Conservation (phyloP, 108 stramenopile species). For the Cyclotella cryptica region DNA sequence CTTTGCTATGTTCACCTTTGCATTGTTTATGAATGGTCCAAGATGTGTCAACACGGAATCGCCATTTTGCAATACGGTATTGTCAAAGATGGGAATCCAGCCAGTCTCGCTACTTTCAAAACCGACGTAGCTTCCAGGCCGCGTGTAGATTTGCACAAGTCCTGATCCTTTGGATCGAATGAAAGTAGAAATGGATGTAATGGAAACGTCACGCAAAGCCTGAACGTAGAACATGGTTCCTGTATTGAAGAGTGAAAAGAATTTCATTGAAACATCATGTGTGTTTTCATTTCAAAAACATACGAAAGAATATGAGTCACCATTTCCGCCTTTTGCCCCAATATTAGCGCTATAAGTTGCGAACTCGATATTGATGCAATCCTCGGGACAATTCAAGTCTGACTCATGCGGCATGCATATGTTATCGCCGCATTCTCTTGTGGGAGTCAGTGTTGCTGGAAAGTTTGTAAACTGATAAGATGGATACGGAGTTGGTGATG, state of each 20-base stretch:
- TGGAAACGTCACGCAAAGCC: conserved; percentile 2
- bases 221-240: conserved; percentile 20
- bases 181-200: conserved; percentile 14
- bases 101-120: background rate
- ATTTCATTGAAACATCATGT: background rate
- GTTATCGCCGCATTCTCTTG: background rate
- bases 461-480: background rate
- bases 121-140: background rate
- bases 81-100: conserved; percentile 10
- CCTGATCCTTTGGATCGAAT: background rate
- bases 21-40: background rate
- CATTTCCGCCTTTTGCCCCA: conserved; percentile 10
- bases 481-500: background rate
- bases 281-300: background rate
- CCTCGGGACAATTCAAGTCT: conserved; percentile 7
- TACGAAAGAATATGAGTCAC: no score
- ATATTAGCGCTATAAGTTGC: conserved; percentile 3
- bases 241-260: no score
- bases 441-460: background rate
- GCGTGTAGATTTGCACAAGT: conserved; percentile 16
- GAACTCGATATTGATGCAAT: conserved; percentile 12
- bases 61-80: conserved; percentile 2
- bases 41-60: background rate
- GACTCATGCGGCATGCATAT: conserved; percentile 8
- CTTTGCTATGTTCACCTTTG: background rate